These are phyloP conservation scores for Alternaria sp. DNA, from an alignment of 2,329 filamentous ascomycete species.

Conservation along the genomic window DNA sequence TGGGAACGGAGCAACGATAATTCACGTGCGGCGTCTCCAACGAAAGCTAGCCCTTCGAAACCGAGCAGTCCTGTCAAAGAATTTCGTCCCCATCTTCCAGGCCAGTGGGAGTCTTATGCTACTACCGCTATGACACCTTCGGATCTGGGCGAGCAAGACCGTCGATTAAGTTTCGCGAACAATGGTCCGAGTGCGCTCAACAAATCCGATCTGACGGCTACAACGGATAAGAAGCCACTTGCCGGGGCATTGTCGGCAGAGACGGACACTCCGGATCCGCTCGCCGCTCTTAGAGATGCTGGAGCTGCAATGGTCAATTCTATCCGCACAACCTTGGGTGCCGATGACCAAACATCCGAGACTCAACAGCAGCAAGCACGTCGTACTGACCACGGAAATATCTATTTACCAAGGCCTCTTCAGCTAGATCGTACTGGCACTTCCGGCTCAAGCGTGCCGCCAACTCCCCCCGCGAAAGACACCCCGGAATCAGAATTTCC, in stretches of 20 bases:
- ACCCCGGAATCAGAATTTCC: constrained; percentile 37
- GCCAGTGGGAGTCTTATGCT: constrained; percentile 60
- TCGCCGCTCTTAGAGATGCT: constrained; percentile 54
- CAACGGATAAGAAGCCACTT: constrained; percentile 44
- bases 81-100: constrained; percentile 61
- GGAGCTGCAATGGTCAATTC: constrained; percentile 58
- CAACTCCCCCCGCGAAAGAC: constrained; percentile 58
- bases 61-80: constrained; percentile 46
- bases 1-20: constrained; percentile 50
- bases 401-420: constrained; percentile 47
- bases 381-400: constrained; percentile 35
- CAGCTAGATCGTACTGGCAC: constrained; percentile 48
- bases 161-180: constrained; percentile 24
- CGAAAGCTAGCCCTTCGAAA: constrained; percentile 34
- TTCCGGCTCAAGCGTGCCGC: constrained; percentile 47
- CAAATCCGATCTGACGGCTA: constrained; percentile 44
- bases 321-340: constrained; percentile 50
- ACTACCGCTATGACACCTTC: constrained; percentile 48
- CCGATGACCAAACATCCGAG: constrained; percentile 27
- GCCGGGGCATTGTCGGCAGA: constrained; percentile 24
- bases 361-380: constrained; percentile 10
- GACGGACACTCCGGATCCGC: constrained; percentile 36
- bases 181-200: constrained; percentile 24
- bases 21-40: constrained; percentile 43
- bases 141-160: constrained; percentile 39